Conservation (phyloP, 495 filamentous ascomycete genomes). For the Penicillium flavigenum region DNA sequence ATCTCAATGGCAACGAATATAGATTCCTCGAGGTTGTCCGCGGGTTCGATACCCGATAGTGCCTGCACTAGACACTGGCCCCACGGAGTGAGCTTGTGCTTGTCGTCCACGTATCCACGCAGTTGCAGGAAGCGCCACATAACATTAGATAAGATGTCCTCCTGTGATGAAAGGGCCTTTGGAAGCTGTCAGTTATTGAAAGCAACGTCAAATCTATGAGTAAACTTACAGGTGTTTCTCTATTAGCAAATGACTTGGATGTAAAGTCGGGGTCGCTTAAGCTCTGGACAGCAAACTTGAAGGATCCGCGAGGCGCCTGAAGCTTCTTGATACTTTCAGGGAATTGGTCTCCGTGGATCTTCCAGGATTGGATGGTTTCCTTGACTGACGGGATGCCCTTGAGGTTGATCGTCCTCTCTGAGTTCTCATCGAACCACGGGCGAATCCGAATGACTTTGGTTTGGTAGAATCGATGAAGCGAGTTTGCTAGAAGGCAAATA, state of each 20-base stretch:
- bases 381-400: constrained; percentile 61
- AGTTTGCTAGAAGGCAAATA: constrained; percentile 70
- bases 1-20: constrained; percentile 79
- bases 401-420: constrained; percentile 63
- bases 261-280: constrained; percentile 66
- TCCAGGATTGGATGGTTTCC: constrained; percentile 68
- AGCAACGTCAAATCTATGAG: background rate
- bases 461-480: constrained; percentile 76
- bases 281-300: constrained; percentile 51
- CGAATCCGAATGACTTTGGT: constrained; percentile 70
- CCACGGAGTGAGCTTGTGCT: constrained; percentile 81
- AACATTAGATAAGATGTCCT: constrained; percentile 74
- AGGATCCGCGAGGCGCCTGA: constrained; percentile 39
- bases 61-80: constrained; percentile 73
- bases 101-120: constrained; percentile 76
- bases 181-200: constrained; percentile 13
- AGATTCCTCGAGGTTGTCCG: constrained; percentile 57
- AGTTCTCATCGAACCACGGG: constrained; percentile 81
- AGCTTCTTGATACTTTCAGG: constrained; percentile 44
- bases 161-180: constrained; percentile 49
- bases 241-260: constrained; percentile 56
- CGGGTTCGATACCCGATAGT: constrained; percentile 58
- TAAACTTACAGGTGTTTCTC: constrained; percentile 38
- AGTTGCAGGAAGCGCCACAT: constrained; percentile 88
- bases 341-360: constrained; percentile 56